Evolutionary conservation across 768 basidiomycete species (phyloP).

Genomic region (Leccinum broughii): DNA sequence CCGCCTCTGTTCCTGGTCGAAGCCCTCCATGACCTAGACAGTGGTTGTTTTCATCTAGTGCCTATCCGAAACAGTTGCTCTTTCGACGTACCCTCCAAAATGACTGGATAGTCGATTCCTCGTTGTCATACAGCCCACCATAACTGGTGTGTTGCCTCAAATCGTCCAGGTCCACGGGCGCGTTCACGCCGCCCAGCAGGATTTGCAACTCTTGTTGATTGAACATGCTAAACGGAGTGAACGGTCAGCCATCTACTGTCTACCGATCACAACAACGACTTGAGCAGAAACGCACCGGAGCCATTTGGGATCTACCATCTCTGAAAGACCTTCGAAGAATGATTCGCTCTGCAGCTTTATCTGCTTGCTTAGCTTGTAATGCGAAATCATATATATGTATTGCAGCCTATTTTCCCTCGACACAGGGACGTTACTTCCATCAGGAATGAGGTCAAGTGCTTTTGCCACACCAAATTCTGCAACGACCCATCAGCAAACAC

Average conservation of each 20-base stretch:
- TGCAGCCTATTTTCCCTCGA: slow-evolving; percentile 86
- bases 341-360: slow-evolving; percentile 81
- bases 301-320: slow-evolving; percentile 92
- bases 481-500: background rate
- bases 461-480: slow-evolving; percentile 81
- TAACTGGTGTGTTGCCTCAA: slow-evolving; percentile 75
- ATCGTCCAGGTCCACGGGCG: slow-evolving; percentile 84
- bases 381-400: slow-evolving; percentile 88
- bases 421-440: slow-evolving; percentile 81
- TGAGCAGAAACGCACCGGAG: slow-evolving; percentile 48
- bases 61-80: background rate
- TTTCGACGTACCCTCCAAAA: slow-evolving; percentile 78
- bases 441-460: slow-evolving; percentile 74
- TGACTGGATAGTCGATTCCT: slow-evolving; percentile 65
- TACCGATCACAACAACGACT: background rate
- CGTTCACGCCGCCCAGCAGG: slow-evolving; percentile 84
- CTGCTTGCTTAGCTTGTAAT: slow-evolving; percentile 86
- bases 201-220: slow-evolving; percentile 96
- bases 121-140: slow-evolving; percentile 73
- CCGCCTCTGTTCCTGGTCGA: slow-evolving; percentile 78
- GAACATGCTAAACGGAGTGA: slow-evolving; percentile 70
- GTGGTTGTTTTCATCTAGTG: background rate
- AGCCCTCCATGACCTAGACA: slow-evolving; percentile 67
- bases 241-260: slow-evolving; percentile 8
- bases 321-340: slow-evolving; percentile 90